phyloP scores from a whole-genome alignment of 2,329 filamentous ascomycete species.

The Aquanectria penicillioides region DNA sequence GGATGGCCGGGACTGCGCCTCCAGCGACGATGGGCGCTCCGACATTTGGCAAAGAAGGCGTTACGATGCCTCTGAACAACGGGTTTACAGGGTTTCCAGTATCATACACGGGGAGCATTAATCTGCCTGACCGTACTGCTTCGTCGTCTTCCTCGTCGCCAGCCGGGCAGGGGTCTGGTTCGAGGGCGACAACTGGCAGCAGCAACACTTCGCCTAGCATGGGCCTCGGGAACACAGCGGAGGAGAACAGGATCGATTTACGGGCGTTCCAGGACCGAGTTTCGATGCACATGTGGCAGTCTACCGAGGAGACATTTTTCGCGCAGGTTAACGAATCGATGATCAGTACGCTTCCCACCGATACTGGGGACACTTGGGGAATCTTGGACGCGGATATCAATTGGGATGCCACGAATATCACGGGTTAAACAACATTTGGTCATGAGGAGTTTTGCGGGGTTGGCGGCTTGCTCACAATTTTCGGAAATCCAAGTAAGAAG shows the following conservation, averaged over 20 bases:
- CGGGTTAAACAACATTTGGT: conserved; percentile 6
- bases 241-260: conserved; percentile 49
- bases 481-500: conserved; percentile 1
- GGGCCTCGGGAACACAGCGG: conserved; percentile 48
- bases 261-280: conserved; percentile 47
- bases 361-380: conserved; percentile 42
- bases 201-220: conserved; percentile 44
- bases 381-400: conserved; percentile 42
- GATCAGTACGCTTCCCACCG: conserved; percentile 32
- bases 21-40: background rate
- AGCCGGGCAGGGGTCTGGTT: conserved; percentile 31
- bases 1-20: background rate
- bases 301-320: conserved; percentile 44
- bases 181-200: conserved; percentile 41
- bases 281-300: conserved; percentile 44
- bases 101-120: conserved; percentile 22
- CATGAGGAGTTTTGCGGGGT: background rate
- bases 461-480: conserved; percentile 6
- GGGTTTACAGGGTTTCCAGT: conserved; percentile 2
- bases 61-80: background rate
- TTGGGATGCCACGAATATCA: conserved; percentile 31
- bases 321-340: conserved; percentile 42
- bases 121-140: conserved; percentile 46
- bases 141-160: conserved; percentile 47
- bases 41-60: background rate